phyloP scores from a whole-genome alignment of 2,329 filamentous ascomycete genomes.

The Penicillium expansum region DNA sequence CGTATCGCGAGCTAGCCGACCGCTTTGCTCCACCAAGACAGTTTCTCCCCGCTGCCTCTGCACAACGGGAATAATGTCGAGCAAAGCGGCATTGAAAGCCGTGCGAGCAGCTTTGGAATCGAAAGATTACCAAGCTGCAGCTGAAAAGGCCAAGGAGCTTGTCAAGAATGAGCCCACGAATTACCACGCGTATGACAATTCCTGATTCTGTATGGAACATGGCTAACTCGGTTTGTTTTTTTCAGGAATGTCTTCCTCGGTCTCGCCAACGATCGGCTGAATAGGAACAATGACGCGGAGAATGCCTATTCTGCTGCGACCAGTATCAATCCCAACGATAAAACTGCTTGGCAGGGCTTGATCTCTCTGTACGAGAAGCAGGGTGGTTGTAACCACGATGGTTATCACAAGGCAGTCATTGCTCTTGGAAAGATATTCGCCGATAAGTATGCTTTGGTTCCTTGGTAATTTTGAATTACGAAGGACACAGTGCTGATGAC shows the following conservation, averaged over 20 bases:
- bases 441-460: slow-evolving; percentile 52
- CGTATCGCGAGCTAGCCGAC: slow-evolving; percentile 25
- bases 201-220: background rate
- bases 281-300: slow-evolving; percentile 69
- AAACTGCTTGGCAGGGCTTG: slow-evolving; percentile 88
- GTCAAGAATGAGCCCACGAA: slow-evolving; percentile 71
- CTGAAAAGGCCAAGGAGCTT: slow-evolving; percentile 65
- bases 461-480: background rate
- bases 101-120: slow-evolving; percentile 75
- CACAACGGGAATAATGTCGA: slow-evolving; percentile 36
- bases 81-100: slow-evolving; percentile 75
- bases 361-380: slow-evolving; percentile 82
- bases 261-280: slow-evolving; percentile 76
- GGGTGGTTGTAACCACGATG: slow-evolving; percentile 63
- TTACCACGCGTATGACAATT: slow-evolving; percentile 68
- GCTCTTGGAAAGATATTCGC: slow-evolving; percentile 73
- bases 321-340: slow-evolving; percentile 67
- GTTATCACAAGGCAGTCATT: slow-evolving; percentile 71
- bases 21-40: slow-evolving; percentile 17
- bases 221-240: slow-evolving; percentile 11
- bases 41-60: slow-evolving; percentile 22
- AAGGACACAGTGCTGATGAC: slow-evolving; percentile 14
- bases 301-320: slow-evolving; percentile 71
- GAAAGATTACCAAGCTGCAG: slow-evolving; percentile 74
- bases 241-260: slow-evolving; percentile 74